Evolutionary conservation across 1,139 yeast genomes (phyloP).

Genomic region (Pichia sorboxylosa): DNA sequence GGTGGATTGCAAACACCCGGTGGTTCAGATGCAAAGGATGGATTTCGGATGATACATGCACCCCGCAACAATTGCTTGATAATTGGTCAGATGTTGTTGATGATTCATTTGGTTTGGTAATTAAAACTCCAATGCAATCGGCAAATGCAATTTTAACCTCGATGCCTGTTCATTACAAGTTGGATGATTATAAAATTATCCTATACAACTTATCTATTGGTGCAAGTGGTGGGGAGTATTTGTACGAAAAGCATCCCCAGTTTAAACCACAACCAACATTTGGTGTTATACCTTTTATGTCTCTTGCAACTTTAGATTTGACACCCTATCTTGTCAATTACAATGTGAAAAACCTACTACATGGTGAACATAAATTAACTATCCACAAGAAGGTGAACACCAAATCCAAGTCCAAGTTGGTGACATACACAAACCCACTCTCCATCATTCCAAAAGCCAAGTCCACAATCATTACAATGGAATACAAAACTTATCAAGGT

Average conservation of each 20-base stretch:
- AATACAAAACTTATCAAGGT: slow-evolving; percentile 55
- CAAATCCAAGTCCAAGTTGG: slow-evolving; percentile 53
- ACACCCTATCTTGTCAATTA: slow-evolving; percentile 50
- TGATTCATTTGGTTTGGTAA: slow-evolving; percentile 51
- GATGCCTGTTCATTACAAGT: slow-evolving; percentile 32
- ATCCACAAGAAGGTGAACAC: slow-evolving; percentile 68
- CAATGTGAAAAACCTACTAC: slow-evolving; percentile 80
- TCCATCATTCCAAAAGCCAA: slow-evolving; percentile 71
- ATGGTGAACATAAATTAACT: slow-evolving; percentile 91
- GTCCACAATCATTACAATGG: slow-evolving; percentile 73
- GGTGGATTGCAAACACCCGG: slow-evolving; percentile 91
- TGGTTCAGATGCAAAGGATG: slow-evolving; percentile 92
- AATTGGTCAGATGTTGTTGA: slow-evolving; percentile 57
- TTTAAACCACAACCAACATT: slow-evolving; percentile 89
- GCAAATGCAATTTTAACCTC: slow-evolving; percentile 66
- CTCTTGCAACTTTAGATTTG: slow-evolving; percentile 21
- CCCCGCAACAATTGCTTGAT: slow-evolving; percentile 40
- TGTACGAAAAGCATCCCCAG: slow-evolving; percentile 64
- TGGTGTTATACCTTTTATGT: slow-evolving; percentile 74
- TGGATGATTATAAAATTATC: slow-evolving; percentile 61
- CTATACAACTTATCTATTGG: slow-evolving; percentile 87
- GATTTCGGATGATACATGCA: slow-evolving; percentile 34
- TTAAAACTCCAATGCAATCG: slow-evolving; percentile 63
- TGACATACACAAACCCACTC: slow-evolving; percentile 54
- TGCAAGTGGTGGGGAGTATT: slow-evolving; percentile 68